Evolutionary conservation across 257 asterid genomes (phyloP).

Genomic region (Anisodus tanguticus): DNA sequence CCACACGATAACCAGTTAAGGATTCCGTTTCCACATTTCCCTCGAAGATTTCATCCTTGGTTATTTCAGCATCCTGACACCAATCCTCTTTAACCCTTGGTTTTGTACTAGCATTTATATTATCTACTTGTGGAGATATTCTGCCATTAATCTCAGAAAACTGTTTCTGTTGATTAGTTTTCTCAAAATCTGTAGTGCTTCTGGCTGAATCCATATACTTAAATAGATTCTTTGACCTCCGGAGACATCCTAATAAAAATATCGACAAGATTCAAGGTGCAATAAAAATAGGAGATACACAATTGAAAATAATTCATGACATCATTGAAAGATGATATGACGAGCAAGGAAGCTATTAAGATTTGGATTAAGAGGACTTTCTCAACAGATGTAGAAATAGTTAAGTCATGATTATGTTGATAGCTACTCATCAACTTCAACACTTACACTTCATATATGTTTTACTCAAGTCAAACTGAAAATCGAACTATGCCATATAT

Average conservation of each 20-base stretch:
- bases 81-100: constrained; percentile 25
- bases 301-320: constrained; percentile 16
- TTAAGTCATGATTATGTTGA: neutral
- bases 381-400: constrained; percentile 2
- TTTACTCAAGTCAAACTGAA: constrained; percentile 1
- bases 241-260: constrained; percentile 45
- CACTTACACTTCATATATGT: neutral
- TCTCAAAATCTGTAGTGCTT: constrained; percentile 35
- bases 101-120: neutral
- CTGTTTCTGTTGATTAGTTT: constrained; percentile 27
- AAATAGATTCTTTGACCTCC: constrained; percentile 39
- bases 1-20: constrained; percentile 29
- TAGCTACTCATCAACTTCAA: constrained; percentile 9
- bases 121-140: neutral
- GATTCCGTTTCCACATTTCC: constrained; percentile 35
- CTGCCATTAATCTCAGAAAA: neutral
- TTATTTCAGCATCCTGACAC: constrained; percentile 14
- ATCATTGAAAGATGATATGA: constrained; percentile 21
- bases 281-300: neutral
- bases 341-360: neutral
- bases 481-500: neutral
- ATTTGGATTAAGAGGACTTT: neutral
- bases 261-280: constrained; percentile 27
- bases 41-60: neutral
- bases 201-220: constrained; percentile 39